phyloP scores from a whole-genome alignment of 345 rosid species.

The Heritiera littoralis region DNA sequence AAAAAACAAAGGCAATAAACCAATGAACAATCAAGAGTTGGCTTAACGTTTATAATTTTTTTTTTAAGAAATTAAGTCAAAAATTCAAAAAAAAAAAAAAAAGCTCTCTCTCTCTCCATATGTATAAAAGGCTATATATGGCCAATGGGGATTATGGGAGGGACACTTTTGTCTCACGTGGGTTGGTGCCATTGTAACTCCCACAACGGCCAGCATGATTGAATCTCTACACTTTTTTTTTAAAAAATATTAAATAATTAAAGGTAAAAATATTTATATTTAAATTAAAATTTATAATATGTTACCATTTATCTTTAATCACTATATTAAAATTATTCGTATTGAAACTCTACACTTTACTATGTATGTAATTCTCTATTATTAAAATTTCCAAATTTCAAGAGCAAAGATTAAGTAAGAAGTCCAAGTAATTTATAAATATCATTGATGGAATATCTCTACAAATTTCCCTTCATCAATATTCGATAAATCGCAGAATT shows the following conservation, averaged over 20 bases:
- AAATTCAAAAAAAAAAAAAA: too few species aligned
- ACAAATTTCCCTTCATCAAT: constrained; percentile 23
- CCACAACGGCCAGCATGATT: constrained; percentile 29
- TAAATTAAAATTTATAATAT: too few species aligned
- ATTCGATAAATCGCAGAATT: constrained; percentile 25
- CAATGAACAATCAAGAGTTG: too few species aligned
- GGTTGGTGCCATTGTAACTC: constrained; percentile 27
- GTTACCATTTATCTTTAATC: too few species aligned
- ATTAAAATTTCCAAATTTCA: background rate
- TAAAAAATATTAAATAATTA: too few species aligned
- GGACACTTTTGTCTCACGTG: constrained; percentile 32
- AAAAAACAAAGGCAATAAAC: too few species aligned
- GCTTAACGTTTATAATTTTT: too few species aligned
- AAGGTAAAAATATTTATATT: too few species aligned
- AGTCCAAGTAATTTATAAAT: background rate
- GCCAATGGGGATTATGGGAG: constrained; percentile 6
- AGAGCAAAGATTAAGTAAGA: background rate
- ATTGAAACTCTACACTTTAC: too few species aligned
- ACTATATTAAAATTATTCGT: too few species aligned
- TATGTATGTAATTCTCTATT: background rate
- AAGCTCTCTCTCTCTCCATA: too few species aligned
- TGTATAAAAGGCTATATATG: background rate
- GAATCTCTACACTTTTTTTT: background rate
- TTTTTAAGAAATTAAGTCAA: too few species aligned
- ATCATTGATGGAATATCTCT: constrained; percentile 17